Conservation (phyloP, 805 yeast genomes). For the Torulaspora microellipsoides region DNA sequence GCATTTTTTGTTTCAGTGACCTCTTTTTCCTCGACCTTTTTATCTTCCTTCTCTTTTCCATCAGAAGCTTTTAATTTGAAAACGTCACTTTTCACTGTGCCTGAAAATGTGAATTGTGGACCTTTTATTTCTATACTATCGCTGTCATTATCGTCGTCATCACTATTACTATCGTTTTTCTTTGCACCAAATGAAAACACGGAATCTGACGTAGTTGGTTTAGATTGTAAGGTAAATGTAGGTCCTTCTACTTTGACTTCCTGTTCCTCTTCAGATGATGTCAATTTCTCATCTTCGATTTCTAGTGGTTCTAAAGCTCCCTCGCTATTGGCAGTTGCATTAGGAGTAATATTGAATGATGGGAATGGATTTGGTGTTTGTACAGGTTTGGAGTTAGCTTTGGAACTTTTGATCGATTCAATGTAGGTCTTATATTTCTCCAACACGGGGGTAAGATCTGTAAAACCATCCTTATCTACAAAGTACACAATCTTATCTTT, state of each 20-base stretch:
- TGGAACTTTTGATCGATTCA: conserved; percentile 12
- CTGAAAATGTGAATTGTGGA: conserved; percentile 39
- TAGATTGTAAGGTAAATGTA: conserved; percentile 44
- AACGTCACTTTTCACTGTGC: conserved; percentile 33
- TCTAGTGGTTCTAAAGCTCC: conserved; percentile 8
- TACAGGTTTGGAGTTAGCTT: not conserved
- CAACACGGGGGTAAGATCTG: conserved; percentile 51
- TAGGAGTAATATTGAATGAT: conserved; percentile 3
- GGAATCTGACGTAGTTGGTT: conserved; percentile 48
- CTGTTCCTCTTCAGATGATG: conserved; percentile 53
- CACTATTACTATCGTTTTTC: conserved; percentile 15
- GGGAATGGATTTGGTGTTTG: conserved; percentile 2
- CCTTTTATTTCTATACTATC: conserved; percentile 36
- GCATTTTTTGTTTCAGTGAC: not conserved
- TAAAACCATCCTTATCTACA: conserved; percentile 43
- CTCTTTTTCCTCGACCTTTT: not conserved
- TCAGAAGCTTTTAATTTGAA: conserved; percentile 31
- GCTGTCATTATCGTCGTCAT: conserved; percentile 31
- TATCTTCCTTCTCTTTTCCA: conserved; percentile 3
- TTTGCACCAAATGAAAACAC: conserved; percentile 43
- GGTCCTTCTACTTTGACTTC: conserved; percentile 74
- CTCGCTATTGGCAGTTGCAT: not conserved
- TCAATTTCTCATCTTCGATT: conserved; percentile 21
- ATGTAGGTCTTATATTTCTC: conserved; percentile 53
- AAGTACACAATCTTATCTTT: conserved; percentile 43